Percentiles rank a stretch among this genome's conserved stretches.
Conservation (phyloP, 352 stramenopile genomes). For the Globisporangium alternatum region DNA sequence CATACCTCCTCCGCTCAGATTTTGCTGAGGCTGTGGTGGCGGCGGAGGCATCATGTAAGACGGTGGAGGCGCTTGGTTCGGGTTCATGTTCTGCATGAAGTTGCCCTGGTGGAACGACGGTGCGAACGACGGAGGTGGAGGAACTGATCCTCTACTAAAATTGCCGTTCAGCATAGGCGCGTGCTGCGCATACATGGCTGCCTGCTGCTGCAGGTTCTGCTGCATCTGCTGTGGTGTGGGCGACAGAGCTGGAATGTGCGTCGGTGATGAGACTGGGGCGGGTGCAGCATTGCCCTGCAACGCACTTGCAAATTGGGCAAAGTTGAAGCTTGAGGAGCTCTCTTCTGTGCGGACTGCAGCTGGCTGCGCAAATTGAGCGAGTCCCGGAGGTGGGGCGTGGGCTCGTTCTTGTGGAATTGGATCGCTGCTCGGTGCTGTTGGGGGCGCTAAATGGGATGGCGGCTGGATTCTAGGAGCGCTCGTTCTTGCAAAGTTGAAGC, state of each 20-base stretch:
- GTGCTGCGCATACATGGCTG: slow-evolving; percentile 9
- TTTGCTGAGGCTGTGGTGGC: slow-evolving; percentile 19
- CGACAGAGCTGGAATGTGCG: slow-evolving; percentile 9
- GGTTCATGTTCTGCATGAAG: slow-evolving; percentile 25
- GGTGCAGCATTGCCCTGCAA: slow-evolving; percentile 26
- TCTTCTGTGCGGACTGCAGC: slow-evolving; percentile 11
- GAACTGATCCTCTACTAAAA: slow-evolving; percentile 17
- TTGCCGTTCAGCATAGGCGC: slow-evolving; percentile 24
- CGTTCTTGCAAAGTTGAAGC: slow-evolving; percentile 56
- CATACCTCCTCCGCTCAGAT: slow-evolving; percentile 16
- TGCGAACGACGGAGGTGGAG: slow-evolving; percentile 5
- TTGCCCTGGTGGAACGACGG: slow-evolving; percentile 30
- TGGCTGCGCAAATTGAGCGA: slow-evolving; percentile 21
- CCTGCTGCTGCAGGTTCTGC: slow-evolving; percentile 2
- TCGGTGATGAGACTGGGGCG: not conserved
- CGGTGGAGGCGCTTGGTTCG: slow-evolving; percentile 19
- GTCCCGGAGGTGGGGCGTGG: slow-evolving; percentile 21
- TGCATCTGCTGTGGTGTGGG: slow-evolving; percentile 8
- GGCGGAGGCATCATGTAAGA: slow-evolving; percentile 29
- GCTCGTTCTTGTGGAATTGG: not conserved
- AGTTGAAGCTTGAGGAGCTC: slow-evolving; percentile 33
- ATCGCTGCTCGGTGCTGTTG: slow-evolving; percentile 3
- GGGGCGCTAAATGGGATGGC: slow-evolving; percentile 8
- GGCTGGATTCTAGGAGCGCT: slow-evolving; percentile 1
- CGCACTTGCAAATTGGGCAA: slow-evolving; percentile 42